Evolutionary conservation across 2,329 filamentous ascomycete species (phyloP), one percentile per base, ranked within the genome.

Genomic region (Fusarium veterinarium): DNA sequence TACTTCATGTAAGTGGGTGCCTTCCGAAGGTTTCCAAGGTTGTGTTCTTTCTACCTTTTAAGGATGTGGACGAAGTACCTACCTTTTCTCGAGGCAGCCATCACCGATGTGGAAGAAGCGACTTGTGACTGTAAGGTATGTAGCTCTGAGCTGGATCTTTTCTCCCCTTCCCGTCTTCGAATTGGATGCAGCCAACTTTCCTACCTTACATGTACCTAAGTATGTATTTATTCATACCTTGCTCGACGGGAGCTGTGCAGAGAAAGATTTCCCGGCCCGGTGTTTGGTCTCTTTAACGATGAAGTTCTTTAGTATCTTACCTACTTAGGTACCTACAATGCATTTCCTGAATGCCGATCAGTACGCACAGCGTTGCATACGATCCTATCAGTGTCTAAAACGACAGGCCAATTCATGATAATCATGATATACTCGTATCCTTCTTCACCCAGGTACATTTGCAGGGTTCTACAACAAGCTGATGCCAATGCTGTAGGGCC

Each of bases 401-500:
- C 37, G 30, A 33, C 23, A 66, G 31, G 38, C 8, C 31, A 35
- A 33, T 66, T 67, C 62, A 67, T 67, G 62, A 60, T 52, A 17
- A 67, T 60, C 62, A 67, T 52, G 62, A 67, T 52, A 37, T 57
- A 37, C 30, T 33, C 16, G 23, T 23, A 20, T 41, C 53, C 25
- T 61, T 61, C 42, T 44, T 42, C 44, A 49, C 28, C 16, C 10
- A 35, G 20, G 38, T 35, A 40, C 42, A 70, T 35, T 52, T 45
- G 23, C 66, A 72, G 69, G 58, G 66, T 53, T 71, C 65, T 48
- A 48, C 42, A 51, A 60, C 42, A 53, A 53, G 37, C 42, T 31
- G 40, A 52, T 60, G 71, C 71, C 67, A 73, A 73, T 68, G 61
- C 44, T 48, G 25, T 73, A 73, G 56, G 71, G 71, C 70, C 71